These are phyloP conservation scores for Aspergillus sp. DNA, from an alignment of 2,329 filamentous ascomycete genomes.

Conservation along the genomic window DNA sequence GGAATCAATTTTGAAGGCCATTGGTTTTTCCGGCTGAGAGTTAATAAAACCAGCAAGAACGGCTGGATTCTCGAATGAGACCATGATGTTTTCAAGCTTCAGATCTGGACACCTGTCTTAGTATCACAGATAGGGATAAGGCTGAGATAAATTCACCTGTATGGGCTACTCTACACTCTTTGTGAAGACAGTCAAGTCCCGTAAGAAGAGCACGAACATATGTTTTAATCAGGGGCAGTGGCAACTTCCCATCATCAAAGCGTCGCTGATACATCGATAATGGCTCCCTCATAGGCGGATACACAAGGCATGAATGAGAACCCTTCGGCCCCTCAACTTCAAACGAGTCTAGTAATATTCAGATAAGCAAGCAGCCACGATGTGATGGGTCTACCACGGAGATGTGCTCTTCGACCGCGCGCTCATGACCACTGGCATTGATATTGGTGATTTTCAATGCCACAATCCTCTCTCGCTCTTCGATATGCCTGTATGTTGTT, in stretches of 20 bases:
- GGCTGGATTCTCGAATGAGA: slow-evolving; percentile 26
- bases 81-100: slow-evolving; percentile 44
- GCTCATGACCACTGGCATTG: slow-evolving; percentile 27
- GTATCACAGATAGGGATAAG: slow-evolving; percentile 7
- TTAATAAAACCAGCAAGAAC: slow-evolving; percentile 21
- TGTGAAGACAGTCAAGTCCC: slow-evolving; percentile 46
- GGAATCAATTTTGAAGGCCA: slow-evolving; percentile 16
- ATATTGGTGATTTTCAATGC: slow-evolving; percentile 31
- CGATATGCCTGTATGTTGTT: slow-evolving; percentile 24
- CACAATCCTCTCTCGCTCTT: slow-evolving; percentile 28
- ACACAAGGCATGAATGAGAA: slow-evolving; percentile 39
- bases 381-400: slow-evolving; percentile 32
- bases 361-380: slow-evolving; percentile 33
- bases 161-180: slow-evolving; percentile 42
- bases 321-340: slow-evolving; percentile 30
- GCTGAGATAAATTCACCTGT: slow-evolving; percentile 32
- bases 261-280: slow-evolving; percentile 36
- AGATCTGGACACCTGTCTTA: slow-evolving; percentile 33
- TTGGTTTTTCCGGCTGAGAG: slow-evolving; percentile 13
- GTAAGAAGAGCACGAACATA: slow-evolving; percentile 39
- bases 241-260: slow-evolving; percentile 31
- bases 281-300: slow-evolving; percentile 40
- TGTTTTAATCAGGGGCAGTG: slow-evolving; percentile 34
- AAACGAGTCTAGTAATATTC: slow-evolving; percentile 38
- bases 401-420: slow-evolving; percentile 36